Conservation (phyloP, 2,329 filamentous ascomycete species). For the Cladophialophora immunda region DNA sequence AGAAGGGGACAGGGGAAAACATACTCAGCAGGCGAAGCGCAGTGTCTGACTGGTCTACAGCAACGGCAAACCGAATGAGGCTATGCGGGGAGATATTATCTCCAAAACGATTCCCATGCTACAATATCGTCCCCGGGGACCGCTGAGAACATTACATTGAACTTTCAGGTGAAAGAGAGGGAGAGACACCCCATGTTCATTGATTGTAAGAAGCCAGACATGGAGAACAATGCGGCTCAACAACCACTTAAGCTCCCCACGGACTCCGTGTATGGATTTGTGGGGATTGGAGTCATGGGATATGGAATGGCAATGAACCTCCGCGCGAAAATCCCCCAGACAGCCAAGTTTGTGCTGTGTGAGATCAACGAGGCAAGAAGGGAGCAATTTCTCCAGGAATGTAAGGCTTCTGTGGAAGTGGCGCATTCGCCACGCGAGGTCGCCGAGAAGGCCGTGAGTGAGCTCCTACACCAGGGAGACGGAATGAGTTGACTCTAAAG, state of each 20-base stretch:
- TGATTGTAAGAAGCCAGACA: neutral
- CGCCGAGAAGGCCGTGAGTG: constrained; percentile 20
- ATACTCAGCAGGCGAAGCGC: neutral
- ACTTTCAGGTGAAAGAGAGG: neutral
- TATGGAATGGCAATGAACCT: constrained; percentile 22
- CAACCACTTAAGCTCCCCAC: constrained; percentile 1
- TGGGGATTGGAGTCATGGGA: constrained; percentile 23
- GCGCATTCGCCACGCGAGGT: constrained; percentile 15
- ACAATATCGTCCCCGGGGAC: neutral
- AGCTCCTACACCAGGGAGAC: neutral
- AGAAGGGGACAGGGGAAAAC: neutral
- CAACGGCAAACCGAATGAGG: neutral
- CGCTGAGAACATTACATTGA: neutral
- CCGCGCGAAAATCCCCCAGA: constrained; percentile 17
- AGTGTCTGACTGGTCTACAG: neutral
- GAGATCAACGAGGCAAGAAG: constrained; percentile 21
- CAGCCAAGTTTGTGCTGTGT: constrained; percentile 9
- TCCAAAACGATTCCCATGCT: neutral
- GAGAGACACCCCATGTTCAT: neutral
- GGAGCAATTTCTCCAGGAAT: constrained; percentile 14
- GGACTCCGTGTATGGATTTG: constrained; percentile 17
- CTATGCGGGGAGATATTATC: neutral
- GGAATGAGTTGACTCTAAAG: constrained; percentile 1
- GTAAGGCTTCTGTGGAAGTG: constrained; percentile 8
- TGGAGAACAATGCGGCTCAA: neutral